Base-by-base conservation (phyloP, 2,329 filamentous ascomycete genomes). In the Aureobasidium sp. region DNA sequence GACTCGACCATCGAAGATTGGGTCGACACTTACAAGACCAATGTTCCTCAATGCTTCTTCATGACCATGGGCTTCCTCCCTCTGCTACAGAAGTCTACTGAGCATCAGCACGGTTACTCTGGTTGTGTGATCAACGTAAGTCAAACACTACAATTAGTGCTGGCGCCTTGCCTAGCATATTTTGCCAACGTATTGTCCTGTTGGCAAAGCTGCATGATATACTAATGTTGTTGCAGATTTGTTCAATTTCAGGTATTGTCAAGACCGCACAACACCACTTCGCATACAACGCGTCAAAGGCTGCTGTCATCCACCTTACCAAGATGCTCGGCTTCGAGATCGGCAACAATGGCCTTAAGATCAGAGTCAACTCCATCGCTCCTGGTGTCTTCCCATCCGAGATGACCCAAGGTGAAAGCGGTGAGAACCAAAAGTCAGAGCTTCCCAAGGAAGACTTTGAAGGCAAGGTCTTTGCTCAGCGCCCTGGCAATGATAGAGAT, bases 401-500 rank as follows among this genome's bases (percentile, higher is more conserved):
- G 71, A 84, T 85, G 80, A 85, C 82, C 2, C 77, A 82, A 0
- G 74, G 77, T 6, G 77, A 78, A 51, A 79, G 77, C 62, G 77
- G 78, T 39, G 76, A 79, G 17, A 78, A 80, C 65, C 80, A 84
- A 73, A 84, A 84, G 76, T 80, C 76, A 34, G 71, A 79, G 63
- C 75, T 84, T 63, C 76, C 78, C 9, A 82, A 81, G 72, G 79
- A 81, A 62, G 34, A 55, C 36, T 81, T 80, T 69, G 76, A 74
- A 60, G 68, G 73, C 64, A 79, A 79, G 55, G 73, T 82, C 55
- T 80, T 81, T 8, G 78, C 80, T 6, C 73, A 74, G 63, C 69
- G 81, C 47, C 82, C 82, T 0, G 84, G 84, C 0, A 79, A 82
- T 29, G 84, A 86, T 65, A 71, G 79, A 36, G 83, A 86, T 68